phyloP scores from a whole-genome alignment of 192 early-diverging fungal genomes.

The Dispira simplex region DNA sequence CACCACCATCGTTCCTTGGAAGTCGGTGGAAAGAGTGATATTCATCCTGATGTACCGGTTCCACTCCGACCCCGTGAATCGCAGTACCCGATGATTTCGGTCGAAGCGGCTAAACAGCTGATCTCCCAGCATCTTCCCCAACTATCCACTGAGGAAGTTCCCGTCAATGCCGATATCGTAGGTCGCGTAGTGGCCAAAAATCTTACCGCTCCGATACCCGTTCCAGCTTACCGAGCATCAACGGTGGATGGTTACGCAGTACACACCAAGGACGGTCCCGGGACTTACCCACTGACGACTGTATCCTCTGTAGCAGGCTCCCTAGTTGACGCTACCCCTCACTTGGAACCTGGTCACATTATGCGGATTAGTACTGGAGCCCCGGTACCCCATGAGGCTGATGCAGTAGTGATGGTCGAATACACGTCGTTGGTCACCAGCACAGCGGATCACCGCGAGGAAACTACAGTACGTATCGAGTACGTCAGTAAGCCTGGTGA shows the following conservation, averaged over 20 bases:
- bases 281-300: constrained; percentile 48
- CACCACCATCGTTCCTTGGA: constrained; percentile 26
- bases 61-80: constrained; percentile 53
- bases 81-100: constrained; percentile 65
- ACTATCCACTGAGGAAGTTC: constrained; percentile 18
- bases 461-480: constrained; percentile 22
- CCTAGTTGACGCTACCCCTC: constrained; percentile 10
- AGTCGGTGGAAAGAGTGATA: constrained; percentile 24
- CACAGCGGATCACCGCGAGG: constrained; percentile 40
- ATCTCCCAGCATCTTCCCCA: constrained; percentile 27
- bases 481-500: constrained; percentile 17
- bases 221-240: constrained; percentile 76
- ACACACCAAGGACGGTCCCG: constrained; percentile 64
- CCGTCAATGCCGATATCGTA: constrained; percentile 30
- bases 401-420: constrained; percentile 95
- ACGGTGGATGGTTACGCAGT: constrained; percentile 95
- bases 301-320: constrained; percentile 37
- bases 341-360: constrained; percentile 42
- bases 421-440: constrained; percentile 56
- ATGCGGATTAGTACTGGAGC: constrained; percentile 80
- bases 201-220: constrained; percentile 48
- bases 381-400: constrained; percentile 62
- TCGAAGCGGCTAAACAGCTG: constrained; percentile 41
- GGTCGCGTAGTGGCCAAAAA: constrained; percentile 64
- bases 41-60: constrained; percentile 28